phyloP scores from a whole-genome alignment of 345 rosid genomes.

The Cardamine resedifolia region DNA sequence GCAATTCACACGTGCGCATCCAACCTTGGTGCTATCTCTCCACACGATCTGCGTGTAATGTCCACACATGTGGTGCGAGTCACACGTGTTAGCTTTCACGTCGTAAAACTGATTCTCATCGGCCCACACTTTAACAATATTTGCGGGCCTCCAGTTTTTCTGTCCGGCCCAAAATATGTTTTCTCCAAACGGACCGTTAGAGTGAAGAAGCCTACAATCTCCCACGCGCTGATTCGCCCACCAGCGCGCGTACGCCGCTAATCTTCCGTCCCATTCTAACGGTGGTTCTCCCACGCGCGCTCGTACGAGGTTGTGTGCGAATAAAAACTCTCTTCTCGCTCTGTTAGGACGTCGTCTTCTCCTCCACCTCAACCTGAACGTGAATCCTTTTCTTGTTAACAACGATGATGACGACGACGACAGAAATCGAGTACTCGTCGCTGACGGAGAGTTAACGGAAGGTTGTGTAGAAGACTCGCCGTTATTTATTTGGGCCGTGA shows the following conservation, averaged over 20 bases:
- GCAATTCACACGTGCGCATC: constrained; percentile 46
- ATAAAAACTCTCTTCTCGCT: constrained; percentile 30
- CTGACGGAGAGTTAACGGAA: constrained; percentile 23
- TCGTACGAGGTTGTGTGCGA: constrained; percentile 48
- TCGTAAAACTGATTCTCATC: constrained; percentile 39
- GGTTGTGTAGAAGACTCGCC: constrained; percentile 16
- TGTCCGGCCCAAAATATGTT: constrained; percentile 49
- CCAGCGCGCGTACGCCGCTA: constrained; percentile 43
- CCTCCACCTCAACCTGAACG: constrained; percentile 23
- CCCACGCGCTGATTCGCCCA: constrained; percentile 40
- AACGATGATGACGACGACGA: constrained; percentile 9
- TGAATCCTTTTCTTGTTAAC: not conserved
- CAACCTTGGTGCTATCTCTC: constrained; percentile 41
- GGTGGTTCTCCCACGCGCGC: constrained; percentile 28
- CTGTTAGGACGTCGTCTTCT: constrained; percentile 21
- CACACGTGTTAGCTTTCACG: constrained; percentile 38
- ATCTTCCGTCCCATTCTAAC: constrained; percentile 42
- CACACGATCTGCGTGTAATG: constrained; percentile 67
- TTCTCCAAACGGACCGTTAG: constrained; percentile 52
- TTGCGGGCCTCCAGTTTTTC: constrained; percentile 41
- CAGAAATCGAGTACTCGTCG: not conserved
- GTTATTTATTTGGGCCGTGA: constrained; percentile 9
- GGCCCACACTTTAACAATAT: constrained; percentile 46
- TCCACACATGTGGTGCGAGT: constrained; percentile 39
- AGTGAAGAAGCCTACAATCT: constrained; percentile 50